Conservation (phyloP, 257 asterid genomes). For the Forsythia viridissima region DNA sequence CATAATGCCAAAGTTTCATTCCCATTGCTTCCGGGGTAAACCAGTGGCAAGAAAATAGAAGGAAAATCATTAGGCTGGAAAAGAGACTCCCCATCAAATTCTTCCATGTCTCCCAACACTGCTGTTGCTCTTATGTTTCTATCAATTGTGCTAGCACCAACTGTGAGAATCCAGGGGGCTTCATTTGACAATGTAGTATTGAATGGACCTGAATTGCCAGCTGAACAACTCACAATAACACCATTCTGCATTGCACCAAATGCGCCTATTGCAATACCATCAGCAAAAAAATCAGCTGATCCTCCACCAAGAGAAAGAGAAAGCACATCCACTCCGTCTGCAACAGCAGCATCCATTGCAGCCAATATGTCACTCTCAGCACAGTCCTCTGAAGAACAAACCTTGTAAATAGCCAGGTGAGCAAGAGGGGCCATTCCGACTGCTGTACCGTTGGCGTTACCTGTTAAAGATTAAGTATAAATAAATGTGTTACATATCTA, state of each 20-base stretch:
- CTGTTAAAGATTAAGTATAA: not conserved
- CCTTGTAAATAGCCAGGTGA: slow-evolving; percentile 42
- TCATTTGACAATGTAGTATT: slow-evolving; percentile 33
- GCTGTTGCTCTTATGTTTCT: slow-evolving; percentile 29
- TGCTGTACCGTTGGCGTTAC: slow-evolving; percentile 42
- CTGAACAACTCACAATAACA: slow-evolving; percentile 44
- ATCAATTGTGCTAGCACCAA: slow-evolving; percentile 48
- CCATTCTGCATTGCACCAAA: slow-evolving; percentile 47
- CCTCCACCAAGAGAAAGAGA: slow-evolving; percentile 40
- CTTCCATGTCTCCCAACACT: slow-evolving; percentile 19
- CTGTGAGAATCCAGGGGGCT: slow-evolving; percentile 50
- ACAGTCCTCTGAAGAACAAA: slow-evolving; percentile 23
- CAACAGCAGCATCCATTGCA: slow-evolving; percentile 46
- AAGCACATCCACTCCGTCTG: slow-evolving; percentile 45
- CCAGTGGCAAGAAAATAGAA: slow-evolving; percentile 14
- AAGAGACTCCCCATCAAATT: slow-evolving; percentile 34
- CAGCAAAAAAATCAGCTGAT: slow-evolving; percentile 26
- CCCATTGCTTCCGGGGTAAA: slow-evolving; percentile 33
- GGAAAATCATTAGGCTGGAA: slow-evolving; percentile 32
- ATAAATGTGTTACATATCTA: not conserved
- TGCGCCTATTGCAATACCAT: slow-evolving; percentile 40
- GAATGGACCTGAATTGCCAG: slow-evolving; percentile 36
- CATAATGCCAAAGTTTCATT: slow-evolving; percentile 27
- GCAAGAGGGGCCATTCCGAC: slow-evolving; percentile 50
- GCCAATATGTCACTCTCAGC: slow-evolving; percentile 36